Evolutionary conservation across 495 filamentous ascomycete genomes (phyloP).

Genomic region (Neurospora africana): DNA sequence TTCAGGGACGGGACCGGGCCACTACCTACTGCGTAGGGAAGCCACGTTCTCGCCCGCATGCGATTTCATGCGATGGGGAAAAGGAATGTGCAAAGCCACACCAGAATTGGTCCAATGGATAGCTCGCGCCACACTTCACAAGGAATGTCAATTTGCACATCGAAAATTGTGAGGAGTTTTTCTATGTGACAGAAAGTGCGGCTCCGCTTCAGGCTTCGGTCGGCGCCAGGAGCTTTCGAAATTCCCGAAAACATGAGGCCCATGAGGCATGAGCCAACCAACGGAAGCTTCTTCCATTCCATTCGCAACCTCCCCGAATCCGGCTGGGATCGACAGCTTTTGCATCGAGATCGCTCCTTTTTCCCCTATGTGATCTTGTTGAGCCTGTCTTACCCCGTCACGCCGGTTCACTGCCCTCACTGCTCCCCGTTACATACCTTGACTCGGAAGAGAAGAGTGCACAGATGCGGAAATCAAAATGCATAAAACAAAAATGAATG

Average conservation of each 20-base stretch:
- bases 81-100: neutral
- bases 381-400: neutral
- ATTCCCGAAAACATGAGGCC: neutral
- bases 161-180: neutral
- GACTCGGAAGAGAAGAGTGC: neutral
- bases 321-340: neutral
- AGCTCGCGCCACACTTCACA: neutral
- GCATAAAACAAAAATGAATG: neutral
- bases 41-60: neutral
- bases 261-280: neutral
- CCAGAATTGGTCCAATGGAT: neutral
- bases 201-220: neutral
- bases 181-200: neutral
- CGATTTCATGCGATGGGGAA: neutral
- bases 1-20: neutral
- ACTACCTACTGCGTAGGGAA: neutral
- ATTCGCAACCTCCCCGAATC: neutral
- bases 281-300: neutral
- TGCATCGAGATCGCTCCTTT: neutral
- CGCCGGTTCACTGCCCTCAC: too few species aligned
- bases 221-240: neutral
- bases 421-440: neutral
- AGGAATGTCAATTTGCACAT: neutral
- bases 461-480: neutral
- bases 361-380: neutral